A percentile compares a stretch with the other conserved stretches of the same genome.
phyloP scores from a whole-genome alignment of 176 grass and related monocot species.

The Carex kokanica region DNA sequence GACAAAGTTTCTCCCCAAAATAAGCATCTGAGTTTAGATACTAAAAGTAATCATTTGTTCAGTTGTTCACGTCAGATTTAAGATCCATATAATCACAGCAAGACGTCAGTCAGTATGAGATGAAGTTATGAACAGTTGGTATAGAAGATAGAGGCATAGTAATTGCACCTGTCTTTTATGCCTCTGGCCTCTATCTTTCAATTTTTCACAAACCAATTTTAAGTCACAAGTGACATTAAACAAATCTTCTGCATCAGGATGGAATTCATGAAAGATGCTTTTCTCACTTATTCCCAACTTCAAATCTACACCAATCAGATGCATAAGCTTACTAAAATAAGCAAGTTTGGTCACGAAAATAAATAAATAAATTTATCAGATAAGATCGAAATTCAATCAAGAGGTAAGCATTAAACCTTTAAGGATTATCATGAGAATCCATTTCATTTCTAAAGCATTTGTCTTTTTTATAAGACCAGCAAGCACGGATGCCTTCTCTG shows the following conservation, averaged over 20 bases:
- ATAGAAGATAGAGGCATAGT: not conserved
- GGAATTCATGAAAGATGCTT: constrained; percentile 92
- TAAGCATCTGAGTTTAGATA: not conserved
- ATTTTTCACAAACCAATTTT: constrained; percentile 88
- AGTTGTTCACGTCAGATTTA: not conserved
- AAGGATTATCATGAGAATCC: constrained; percentile 96
- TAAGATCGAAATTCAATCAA: constrained; percentile 4
- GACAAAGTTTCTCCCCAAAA: not conserved
- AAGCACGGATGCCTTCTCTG: constrained; percentile 70
- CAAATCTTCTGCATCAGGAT: constrained; percentile 93
- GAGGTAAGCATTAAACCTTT: constrained; percentile 49
- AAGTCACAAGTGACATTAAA: constrained; percentile 97
- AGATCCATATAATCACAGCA: constrained; percentile 1
- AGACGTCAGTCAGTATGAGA: not conserved
- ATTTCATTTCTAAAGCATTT: constrained; percentile 93
- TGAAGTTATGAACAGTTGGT: not conserved
- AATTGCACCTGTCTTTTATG: constrained; percentile 77
- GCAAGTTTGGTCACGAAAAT: constrained; percentile 14
- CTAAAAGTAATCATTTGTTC: not conserved
- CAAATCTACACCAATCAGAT: constrained; percentile 53
- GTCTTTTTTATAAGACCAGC: constrained; percentile 84
- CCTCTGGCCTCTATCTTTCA: constrained; percentile 69
- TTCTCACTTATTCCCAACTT: constrained; percentile 93
- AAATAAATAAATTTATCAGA: constrained; percentile 5
- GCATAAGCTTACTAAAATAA: constrained; percentile 20